Evolutionary conservation across 2,329 filamentous ascomycete species (phyloP).

Genomic region (Diaporthe sp.): DNA sequence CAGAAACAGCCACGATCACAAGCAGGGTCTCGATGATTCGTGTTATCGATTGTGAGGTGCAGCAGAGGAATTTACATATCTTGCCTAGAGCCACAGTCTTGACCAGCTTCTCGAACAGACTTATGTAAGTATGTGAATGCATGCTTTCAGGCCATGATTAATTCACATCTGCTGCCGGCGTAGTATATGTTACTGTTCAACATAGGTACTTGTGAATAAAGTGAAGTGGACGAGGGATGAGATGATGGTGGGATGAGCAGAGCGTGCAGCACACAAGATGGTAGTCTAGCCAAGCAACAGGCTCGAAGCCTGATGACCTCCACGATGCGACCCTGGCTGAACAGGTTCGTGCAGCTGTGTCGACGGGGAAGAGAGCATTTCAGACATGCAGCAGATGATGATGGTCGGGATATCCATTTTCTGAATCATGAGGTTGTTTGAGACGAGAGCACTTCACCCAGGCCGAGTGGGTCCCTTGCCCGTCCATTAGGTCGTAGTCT

Average conservation of each 20-base stretch:
- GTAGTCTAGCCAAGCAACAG: not conserved
- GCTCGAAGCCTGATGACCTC: not conserved
- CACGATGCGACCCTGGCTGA: not conserved
- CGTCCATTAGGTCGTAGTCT: not conserved
- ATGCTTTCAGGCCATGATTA: not conserved
- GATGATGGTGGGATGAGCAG: not conserved
- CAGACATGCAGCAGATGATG: slow-evolving; percentile 1
- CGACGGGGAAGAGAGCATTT: not conserved
- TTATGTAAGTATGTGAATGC: not conserved
- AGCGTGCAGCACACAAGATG: not conserved
- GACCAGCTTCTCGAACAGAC: not conserved
- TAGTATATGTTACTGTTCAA: not conserved
- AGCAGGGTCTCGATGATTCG: too few species aligned
- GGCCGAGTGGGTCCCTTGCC: slow-evolving; percentile 5
- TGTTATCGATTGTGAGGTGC: not conserved
- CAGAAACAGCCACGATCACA: not conserved
- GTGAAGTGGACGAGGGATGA: not conserved
- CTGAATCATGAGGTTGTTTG: slow-evolving; percentile 11
- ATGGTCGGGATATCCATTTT: not conserved
- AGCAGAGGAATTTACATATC: not conserved
- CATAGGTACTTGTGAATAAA: too few species aligned
- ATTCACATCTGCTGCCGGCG: not conserved
- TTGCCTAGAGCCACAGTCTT: too few species aligned
- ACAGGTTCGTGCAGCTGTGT: not conserved
- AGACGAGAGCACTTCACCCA: not conserved